A percentile compares a stretch with the other conserved stretches of the same genome.
Evolutionary conservation across 495 filamentous ascomycete genomes (phyloP).

Genomic region (Penicillium cataractarum): DNA sequence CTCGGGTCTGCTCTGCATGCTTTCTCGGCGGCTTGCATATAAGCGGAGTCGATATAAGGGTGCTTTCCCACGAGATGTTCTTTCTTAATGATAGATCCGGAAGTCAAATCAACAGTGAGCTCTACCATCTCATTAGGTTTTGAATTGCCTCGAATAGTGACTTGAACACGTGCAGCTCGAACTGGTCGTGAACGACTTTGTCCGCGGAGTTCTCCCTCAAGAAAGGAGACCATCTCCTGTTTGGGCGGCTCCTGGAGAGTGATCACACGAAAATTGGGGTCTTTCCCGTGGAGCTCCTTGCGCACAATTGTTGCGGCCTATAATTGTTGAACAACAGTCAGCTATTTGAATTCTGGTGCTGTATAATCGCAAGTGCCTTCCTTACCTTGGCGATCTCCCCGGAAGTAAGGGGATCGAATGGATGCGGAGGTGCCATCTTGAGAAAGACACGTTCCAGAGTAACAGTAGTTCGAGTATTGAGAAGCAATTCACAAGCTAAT

Average conservation of each 20-base stretch:
- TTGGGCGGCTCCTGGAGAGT: conserved; percentile 36
- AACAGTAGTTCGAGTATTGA: not conserved
- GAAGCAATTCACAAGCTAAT: not conserved
- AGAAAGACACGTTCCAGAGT: not conserved
- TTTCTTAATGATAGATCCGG: conserved; percentile 8
- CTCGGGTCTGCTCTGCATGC: conserved; percentile 27
- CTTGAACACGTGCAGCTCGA: conserved; percentile 28
- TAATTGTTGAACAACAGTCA: not conserved
- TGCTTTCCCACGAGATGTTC: conserved; percentile 32
- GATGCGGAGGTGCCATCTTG: conserved; percentile 21
- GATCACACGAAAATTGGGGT: conserved; percentile 26
- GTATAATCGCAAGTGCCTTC: not conserved
- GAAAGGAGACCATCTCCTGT: conserved; percentile 28
- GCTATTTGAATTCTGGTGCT: not conserved
- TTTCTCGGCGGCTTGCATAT: conserved; percentile 37
- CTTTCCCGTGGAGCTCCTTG: conserved; percentile 1
- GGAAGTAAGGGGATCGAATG: conserved; percentile 33
- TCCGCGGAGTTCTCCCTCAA: conserved; percentile 26
- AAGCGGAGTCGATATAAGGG: conserved; percentile 33
- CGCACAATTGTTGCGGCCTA: conserved; percentile 23
- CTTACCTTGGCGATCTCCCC: conserved; percentile 30
- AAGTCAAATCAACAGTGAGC: conserved; percentile 21
- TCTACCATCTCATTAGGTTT: conserved; percentile 23
- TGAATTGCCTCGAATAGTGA: conserved; percentile 14
- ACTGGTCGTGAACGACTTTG: conserved; percentile 14